Evolutionary conservation across 257 asterid genomes (phyloP).

Genomic region (Plantago elongata): DNA sequence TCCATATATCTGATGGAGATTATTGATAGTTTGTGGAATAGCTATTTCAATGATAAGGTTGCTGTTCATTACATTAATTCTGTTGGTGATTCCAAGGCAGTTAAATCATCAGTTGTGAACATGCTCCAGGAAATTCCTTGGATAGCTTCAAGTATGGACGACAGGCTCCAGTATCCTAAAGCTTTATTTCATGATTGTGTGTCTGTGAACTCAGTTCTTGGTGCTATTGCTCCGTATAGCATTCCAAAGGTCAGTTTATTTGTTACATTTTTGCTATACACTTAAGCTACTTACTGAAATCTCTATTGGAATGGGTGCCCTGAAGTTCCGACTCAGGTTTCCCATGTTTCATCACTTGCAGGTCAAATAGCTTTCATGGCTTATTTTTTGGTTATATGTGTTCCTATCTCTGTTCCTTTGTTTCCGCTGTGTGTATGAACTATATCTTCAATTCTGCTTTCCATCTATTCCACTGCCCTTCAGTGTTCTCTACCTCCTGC

Average conservation of each 20-base stretch:
- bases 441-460: not conserved
- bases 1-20: constrained; percentile 69
- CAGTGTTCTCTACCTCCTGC: not conserved
- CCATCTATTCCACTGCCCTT: not conserved
- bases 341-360: constrained; percentile 8
- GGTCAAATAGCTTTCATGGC: constrained; percentile 7
- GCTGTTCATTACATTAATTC: constrained; percentile 42
- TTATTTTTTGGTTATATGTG: not conserved
- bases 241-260: constrained; percentile 64
- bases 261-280: not conserved
- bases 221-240: constrained; percentile 69
- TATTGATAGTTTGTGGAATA: constrained; percentile 86
- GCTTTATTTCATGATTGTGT: constrained; percentile 77
- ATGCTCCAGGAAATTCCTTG: constrained; percentile 56
- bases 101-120: constrained; percentile 53
- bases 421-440: not conserved
- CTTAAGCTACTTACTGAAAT: constrained; percentile 5
- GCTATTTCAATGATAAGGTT: constrained; percentile 56
- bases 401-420: not conserved
- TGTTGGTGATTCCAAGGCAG: constrained; percentile 43
- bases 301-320: constrained; percentile 15
- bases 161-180: constrained; percentile 58
- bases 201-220: constrained; percentile 66
- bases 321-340: constrained; percentile 11
- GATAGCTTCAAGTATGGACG: constrained; percentile 54